Percentiles rank a stretch among this genome's conserved stretches.
phyloP scores from a whole-genome alignment of 805 yeast genomes.

The Komagataella kurtzmanii region DNA sequence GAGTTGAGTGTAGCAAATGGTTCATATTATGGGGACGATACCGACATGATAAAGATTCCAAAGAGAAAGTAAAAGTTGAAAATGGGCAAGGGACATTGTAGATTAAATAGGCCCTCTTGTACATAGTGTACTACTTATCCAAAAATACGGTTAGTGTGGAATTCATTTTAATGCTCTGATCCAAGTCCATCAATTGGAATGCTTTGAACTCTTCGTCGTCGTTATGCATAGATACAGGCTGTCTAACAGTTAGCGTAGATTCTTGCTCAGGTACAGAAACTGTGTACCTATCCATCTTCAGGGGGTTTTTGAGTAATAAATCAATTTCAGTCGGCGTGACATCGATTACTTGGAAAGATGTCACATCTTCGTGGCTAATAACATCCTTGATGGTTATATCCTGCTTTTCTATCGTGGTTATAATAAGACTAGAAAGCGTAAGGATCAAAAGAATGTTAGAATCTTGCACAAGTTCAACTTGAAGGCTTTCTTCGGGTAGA shows the following conservation, averaged over 20 bases:
- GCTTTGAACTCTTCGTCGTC: not conserved
- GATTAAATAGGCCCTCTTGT: not conserved
- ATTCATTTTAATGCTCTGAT: not conserved
- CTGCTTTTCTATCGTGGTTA: not conserved
- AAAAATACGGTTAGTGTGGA: not conserved
- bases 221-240: not conserved
- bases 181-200: not conserved
- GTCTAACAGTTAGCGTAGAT: not conserved
- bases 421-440: not conserved
- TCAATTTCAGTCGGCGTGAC: not conserved
- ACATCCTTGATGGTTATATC: not conserved
- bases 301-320: not conserved
- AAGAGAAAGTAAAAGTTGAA: not conserved
- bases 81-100: not conserved
- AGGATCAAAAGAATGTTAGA: not conserved
- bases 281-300: not conserved
- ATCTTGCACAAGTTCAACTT: not conserved
- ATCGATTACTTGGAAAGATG: not conserved
- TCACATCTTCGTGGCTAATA: not conserved
- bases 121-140: not conserved
- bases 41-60: conserved; percentile 4
- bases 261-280: not conserved
- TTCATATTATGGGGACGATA: conserved; percentile 16
- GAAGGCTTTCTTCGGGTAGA: not conserved
- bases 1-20: conserved; percentile 20